Evolutionary conservation across 1,284 basidiomycete species (phyloP).

Genomic region (Naganishia liquefaciens): DNA sequence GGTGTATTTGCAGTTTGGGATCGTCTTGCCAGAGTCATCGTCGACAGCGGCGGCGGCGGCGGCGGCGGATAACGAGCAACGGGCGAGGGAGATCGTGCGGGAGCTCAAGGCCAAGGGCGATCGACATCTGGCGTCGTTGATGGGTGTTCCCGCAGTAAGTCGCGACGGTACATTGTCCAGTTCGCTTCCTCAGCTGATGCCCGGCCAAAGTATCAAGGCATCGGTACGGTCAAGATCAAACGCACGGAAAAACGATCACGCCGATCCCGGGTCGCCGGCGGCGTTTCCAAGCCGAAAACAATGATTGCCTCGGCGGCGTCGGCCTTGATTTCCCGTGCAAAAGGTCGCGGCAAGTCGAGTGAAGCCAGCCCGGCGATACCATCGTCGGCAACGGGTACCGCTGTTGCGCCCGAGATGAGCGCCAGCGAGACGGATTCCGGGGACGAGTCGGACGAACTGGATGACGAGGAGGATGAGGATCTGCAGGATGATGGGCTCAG

Average conservation of each 20-base stretch:
- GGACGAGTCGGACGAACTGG: slow-evolving; percentile 37
- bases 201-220: slow-evolving; percentile 75
- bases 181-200: background rate
- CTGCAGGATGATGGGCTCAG: slow-evolving; percentile 73
- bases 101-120: slow-evolving; percentile 7
- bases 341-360: slow-evolving; percentile 2
- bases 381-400: slow-evolving; percentile 1
- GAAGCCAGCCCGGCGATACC: background rate
- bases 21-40: slow-evolving; percentile 59
- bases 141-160: slow-evolving; percentile 71
- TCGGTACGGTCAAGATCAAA: slow-evolving; percentile 67
- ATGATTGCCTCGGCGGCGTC: slow-evolving; percentile 20
- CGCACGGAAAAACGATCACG: slow-evolving; percentile 11
- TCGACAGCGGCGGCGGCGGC: background rate
- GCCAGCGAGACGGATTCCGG: slow-evolving; percentile 16
- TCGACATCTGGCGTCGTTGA: slow-evolving; percentile 19
- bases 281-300: slow-evolving; percentile 5
- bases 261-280: background rate
- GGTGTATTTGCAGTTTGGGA: slow-evolving; percentile 74
- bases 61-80: slow-evolving; percentile 3
- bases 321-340: slow-evolving; percentile 12
- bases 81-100: slow-evolving; percentile 11
- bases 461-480: slow-evolving; percentile 60
- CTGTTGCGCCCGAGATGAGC: slow-evolving; percentile 13
- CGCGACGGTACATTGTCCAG: background rate